phyloP scores from a whole-genome alignment of 345 rosid genomes.

The Aethionema arabicum region DNA sequence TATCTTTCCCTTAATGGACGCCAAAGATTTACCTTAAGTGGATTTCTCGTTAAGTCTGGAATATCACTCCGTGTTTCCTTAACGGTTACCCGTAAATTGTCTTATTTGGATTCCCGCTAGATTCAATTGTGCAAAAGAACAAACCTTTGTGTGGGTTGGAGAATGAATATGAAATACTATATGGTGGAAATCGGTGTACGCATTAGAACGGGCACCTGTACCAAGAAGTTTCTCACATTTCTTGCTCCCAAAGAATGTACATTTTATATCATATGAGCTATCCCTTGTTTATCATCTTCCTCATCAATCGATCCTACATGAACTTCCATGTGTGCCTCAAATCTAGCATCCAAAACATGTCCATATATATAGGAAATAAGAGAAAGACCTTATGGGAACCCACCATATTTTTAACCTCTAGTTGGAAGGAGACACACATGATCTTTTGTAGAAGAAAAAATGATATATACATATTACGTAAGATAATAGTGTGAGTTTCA shows the following conservation, averaged over 20 bases:
- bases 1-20: too few species aligned
- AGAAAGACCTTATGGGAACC: constrained; percentile 18
- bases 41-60: too few species aligned
- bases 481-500: neutral
- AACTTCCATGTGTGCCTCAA: constrained; percentile 99
- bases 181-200: constrained; percentile 99
- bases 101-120: too few species aligned
- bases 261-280: constrained; percentile 99
- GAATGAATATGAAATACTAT: constrained; percentile 99
- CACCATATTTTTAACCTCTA: constrained; percentile 14
- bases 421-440: neutral
- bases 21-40: too few species aligned
- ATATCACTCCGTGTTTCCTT: too few species aligned
- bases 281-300: constrained; percentile 99
- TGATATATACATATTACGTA: neutral
- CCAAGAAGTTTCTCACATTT: constrained; percentile 98
- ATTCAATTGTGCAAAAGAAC: constrained; percentile 19
- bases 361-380: constrained; percentile 9
- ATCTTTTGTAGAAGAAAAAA: neutral
- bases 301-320: constrained; percentile 97
- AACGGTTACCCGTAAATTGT: too few species aligned
- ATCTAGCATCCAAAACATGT: constrained; percentile 51
- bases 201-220: constrained; percentile 97
- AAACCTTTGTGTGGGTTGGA: constrained; percentile 86
- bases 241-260: constrained; percentile 99